Conservation (phyloP, 202 grass and related monocot species). For the Setaria italica region DNA sequence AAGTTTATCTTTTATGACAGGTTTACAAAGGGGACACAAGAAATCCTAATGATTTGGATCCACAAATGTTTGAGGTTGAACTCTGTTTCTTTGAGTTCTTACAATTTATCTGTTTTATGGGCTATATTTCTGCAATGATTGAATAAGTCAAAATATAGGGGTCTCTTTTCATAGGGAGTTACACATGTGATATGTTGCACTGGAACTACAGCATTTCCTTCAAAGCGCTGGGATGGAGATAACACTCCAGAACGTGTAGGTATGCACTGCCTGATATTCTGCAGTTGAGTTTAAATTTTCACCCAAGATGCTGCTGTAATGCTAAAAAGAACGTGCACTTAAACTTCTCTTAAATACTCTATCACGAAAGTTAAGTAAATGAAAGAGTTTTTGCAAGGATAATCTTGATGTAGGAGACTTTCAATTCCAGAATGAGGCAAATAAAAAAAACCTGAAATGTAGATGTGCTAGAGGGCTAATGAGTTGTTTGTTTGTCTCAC, state of each 20-base stretch:
- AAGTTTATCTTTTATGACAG: slow-evolving; percentile 46
- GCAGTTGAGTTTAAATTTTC: background rate
- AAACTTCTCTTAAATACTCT: background rate
- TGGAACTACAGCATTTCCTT: slow-evolving; percentile 97
- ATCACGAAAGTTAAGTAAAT: slow-evolving; percentile 19
- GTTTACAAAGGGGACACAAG: slow-evolving; percentile 74
- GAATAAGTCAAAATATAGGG: slow-evolving; percentile 79
- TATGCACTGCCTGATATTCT: slow-evolving; percentile 50
- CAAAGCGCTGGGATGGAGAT: slow-evolving; percentile 92
- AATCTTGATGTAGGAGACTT: background rate
- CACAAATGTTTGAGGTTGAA: slow-evolving; percentile 84
- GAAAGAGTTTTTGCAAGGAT: background rate
- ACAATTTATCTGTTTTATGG: slow-evolving; percentile 32
- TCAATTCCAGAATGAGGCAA: slow-evolving; percentile 3
- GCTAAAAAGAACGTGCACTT: slow-evolving; percentile 4
- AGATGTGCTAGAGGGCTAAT: background rate
- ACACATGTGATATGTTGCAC: slow-evolving; percentile 94
- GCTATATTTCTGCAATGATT: slow-evolving; percentile 58
- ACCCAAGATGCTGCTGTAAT: background rate
- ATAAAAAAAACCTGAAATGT: slow-evolving; percentile 3
- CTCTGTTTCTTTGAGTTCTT: slow-evolving; percentile 24
- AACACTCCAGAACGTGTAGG: slow-evolving; percentile 95
- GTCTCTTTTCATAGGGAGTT: slow-evolving; percentile 92
- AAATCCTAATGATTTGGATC: slow-evolving; percentile 68
- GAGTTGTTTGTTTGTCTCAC: background rate